Evolutionary conservation across 2,329 filamentous ascomycete genomes (phyloP).

Genomic region (Aspergillus hortae): DNA sequence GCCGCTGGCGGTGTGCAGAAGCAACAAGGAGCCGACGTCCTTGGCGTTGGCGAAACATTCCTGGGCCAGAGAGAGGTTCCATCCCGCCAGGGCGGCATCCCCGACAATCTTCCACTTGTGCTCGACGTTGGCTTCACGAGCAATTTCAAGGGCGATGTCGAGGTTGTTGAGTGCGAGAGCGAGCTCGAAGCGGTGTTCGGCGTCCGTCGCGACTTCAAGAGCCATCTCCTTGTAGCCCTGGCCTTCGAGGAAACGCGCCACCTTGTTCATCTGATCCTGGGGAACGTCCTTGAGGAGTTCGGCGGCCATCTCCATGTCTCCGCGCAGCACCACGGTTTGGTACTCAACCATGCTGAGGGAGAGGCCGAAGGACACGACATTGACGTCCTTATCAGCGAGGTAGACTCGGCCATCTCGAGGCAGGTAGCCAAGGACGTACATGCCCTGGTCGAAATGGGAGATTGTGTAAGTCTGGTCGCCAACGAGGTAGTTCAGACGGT

Average conservation of each 20-base stretch:
- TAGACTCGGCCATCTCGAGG: slow-evolving; percentile 94
- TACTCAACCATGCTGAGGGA: slow-evolving; percentile 94
- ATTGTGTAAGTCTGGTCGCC: slow-evolving; percentile 98
- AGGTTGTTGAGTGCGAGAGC: slow-evolving; percentile 79
- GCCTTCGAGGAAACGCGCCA: slow-evolving; percentile 93
- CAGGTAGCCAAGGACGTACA: slow-evolving; percentile 94
- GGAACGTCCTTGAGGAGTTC: slow-evolving; percentile 83
- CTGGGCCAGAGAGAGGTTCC: slow-evolving; percentile 83
- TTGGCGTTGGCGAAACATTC: slow-evolving; percentile 91
- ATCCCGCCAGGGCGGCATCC: slow-evolving; percentile 79
- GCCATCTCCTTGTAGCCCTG: slow-evolving; percentile 97
- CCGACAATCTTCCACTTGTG: slow-evolving; percentile 99
- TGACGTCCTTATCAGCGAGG: slow-evolving; percentile 91
- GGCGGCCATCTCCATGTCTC: slow-evolving; percentile 85
- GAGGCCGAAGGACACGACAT: slow-evolving; percentile 82
- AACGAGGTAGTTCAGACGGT: slow-evolving; percentile 95
- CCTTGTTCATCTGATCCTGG: slow-evolving; percentile 94
- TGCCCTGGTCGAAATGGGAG: slow-evolving; percentile 90
- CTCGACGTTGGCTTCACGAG: slow-evolving; percentile 77
- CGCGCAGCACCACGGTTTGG: slow-evolving; percentile 90
- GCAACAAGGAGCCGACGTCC: slow-evolving; percentile 81
- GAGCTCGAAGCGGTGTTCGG: slow-evolving; percentile 95
- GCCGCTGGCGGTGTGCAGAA: slow-evolving; percentile 82
- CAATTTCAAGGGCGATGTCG: slow-evolving; percentile 79
- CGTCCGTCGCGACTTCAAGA: slow-evolving; percentile 87